These are phyloP conservation scores for Quercus lobata DNA, from an alignment of 331 rosid species.

Conservation along the genomic window DNA sequence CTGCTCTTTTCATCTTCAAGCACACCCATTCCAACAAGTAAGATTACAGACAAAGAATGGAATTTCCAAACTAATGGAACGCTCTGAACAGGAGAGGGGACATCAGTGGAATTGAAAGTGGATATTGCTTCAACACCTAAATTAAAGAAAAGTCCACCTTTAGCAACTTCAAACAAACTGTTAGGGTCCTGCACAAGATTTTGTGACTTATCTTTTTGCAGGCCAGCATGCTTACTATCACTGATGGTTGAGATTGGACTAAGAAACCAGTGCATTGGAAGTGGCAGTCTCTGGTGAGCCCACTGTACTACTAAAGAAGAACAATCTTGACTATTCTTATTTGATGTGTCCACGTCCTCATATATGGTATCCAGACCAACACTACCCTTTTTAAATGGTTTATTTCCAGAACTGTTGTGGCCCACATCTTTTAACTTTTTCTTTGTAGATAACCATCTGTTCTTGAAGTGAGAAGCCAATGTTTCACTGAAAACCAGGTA, in stretches of 20 bases:
- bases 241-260: slow-evolving; percentile 80
- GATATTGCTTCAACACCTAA: slow-evolving; percentile 84
- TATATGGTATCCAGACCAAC: slow-evolving; percentile 59
- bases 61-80: slow-evolving; percentile 88
- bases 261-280: slow-evolving; percentile 75
- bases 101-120: slow-evolving; percentile 41
- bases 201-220: slow-evolving; percentile 35
- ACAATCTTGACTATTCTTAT: slow-evolving; percentile 22
- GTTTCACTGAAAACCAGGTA: slow-evolving; percentile 49
- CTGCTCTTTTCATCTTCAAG: slow-evolving; percentile 68
- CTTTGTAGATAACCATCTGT: slow-evolving; percentile 78
- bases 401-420: slow-evolving; percentile 25
- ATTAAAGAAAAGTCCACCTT: slow-evolving; percentile 77
- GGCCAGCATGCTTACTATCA: slow-evolving; percentile 46
- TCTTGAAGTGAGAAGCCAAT: slow-evolving; percentile 70
- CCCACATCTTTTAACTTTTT: slow-evolving; percentile 40
- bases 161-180: slow-evolving; percentile 59
- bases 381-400: slow-evolving; percentile 34
- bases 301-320: slow-evolving; percentile 55
- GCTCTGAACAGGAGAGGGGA: slow-evolving; percentile 61
- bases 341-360: slow-evolving; percentile 63
- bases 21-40: slow-evolving; percentile 78
- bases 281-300: slow-evolving; percentile 89
- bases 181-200: slow-evolving; percentile 30
- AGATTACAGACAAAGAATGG: slow-evolving; percentile 77